Conservation (phyloP, 306 rosid species). For the Argentina anserina region DNA sequence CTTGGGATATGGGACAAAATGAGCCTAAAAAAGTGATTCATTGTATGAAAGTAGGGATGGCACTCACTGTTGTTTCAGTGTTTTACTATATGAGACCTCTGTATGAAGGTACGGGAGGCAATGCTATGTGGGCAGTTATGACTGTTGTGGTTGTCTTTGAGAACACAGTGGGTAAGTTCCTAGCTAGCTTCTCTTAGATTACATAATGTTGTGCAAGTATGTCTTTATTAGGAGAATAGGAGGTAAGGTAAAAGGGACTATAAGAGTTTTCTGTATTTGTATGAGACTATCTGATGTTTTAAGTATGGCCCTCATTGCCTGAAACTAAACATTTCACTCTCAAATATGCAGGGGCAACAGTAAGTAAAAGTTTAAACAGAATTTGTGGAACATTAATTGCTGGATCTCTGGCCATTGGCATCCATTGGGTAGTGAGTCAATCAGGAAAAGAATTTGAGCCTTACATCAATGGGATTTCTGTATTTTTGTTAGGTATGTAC, state of each 20-base stretch:
- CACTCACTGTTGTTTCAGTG: conserved; percentile 68
- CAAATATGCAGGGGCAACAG: conserved; percentile 68
- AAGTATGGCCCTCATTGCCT: not conserved
- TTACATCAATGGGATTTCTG: conserved; percentile 44
- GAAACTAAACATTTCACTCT: not conserved
- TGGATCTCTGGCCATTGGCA: conserved; percentile 61
- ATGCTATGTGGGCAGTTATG: conserved; percentile 84
- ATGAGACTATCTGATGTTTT: not conserved
- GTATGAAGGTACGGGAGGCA: conserved; percentile 70
- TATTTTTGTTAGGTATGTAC: conserved; percentile 64
- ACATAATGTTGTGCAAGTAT: not conserved
- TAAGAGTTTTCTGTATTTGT: not conserved
- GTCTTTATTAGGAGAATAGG: not conserved
- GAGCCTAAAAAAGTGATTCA: conserved; percentile 85
- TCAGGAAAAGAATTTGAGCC: conserved; percentile 66
- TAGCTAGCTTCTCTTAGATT: not conserved
- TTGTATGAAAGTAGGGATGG: conserved; percentile 70
- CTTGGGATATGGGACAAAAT: conserved; percentile 64
- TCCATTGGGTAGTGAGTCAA: conserved; percentile 61
- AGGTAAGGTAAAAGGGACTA: not conserved
- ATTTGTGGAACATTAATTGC: conserved; percentile 69
- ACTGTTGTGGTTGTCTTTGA: conserved; percentile 79
- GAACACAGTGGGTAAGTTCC: conserved; percentile 49
- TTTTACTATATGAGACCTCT: conserved; percentile 78
- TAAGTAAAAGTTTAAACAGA: conserved; percentile 61